Evolutionary conservation across 2,329 filamentous ascomycete genomes (phyloP), one percentile per base, ranked within the genome.

Genomic region (Colletotrichum trifolii): DNA sequence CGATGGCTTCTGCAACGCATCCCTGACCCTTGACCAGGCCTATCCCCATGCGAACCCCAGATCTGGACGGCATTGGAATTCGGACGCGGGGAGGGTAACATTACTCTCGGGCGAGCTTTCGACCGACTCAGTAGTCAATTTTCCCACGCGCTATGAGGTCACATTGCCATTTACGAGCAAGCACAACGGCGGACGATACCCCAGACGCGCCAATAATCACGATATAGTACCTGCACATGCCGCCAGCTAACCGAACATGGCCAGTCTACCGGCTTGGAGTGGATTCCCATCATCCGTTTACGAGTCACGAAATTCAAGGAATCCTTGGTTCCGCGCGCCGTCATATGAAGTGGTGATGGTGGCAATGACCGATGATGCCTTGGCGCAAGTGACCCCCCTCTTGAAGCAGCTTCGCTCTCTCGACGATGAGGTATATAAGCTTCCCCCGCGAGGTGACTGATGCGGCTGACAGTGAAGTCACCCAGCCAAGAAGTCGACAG

Each of bases 41-140:
- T 33, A 66, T 43, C 63, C 58, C 63, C 52, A 57, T 59, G 35
- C 47, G 10, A 42, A 57, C 63, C 63, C 63, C 63, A 25, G 63
- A 66, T 66, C 63, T 66, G 52, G 38, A 65, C 62, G 62, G 62
- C 50, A 55, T 39, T 52, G 36, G 38, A 36, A 36, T 42, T 35
- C 42, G 25, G 39, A 57, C 58, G 63, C 53, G 58, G 58, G 63
- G 52, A 63, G 35, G 35, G 52, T 57, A 8, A 39, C 58, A 53
- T 55, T 62, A 33, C 25, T 47, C 53, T 66, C 63, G 63, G 63
- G 39, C 52, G 47, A 40, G 25, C 52, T 45, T 53, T 65, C 35
- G 8, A 34, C 63, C 63, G 63, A 66, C 42, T 36, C 45, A 53
- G 36, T 53, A 33, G 53, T 39, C 47, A 40, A 46, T 48, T 65